Evolutionary conservation across 768 basidiomycete species (phyloP).

Genomic region (Leucocoprinus leucothites): DNA sequence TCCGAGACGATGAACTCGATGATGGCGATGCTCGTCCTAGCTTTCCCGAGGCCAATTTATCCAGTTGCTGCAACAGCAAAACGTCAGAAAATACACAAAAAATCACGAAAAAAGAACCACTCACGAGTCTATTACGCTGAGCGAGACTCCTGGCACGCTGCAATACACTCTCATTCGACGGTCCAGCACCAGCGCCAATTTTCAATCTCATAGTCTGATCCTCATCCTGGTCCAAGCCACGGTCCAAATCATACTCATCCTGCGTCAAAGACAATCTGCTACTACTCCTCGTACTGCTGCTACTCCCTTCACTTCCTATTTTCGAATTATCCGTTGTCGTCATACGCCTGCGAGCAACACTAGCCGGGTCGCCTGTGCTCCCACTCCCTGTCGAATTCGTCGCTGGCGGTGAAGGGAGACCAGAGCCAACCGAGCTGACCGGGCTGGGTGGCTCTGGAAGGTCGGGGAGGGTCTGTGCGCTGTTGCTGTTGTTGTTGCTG

Average conservation of each 20-base stretch:
- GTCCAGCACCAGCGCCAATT: constrained; percentile 39
- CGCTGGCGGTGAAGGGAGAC: constrained; percentile 79
- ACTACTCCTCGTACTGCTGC: constrained; percentile 27
- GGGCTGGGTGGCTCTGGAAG: constrained; percentile 74
- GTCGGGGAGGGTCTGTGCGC: constrained; percentile 46
- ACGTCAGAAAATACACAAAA: neutral
- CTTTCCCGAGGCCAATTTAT: constrained; percentile 5
- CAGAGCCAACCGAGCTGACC: constrained; percentile 47
- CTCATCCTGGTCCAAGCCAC: constrained; percentile 55
- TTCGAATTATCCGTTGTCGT: constrained; percentile 22
- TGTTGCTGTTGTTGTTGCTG: constrained; percentile 22
- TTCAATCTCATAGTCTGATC: constrained; percentile 60
- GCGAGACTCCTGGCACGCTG: constrained; percentile 69
- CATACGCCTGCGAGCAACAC: constrained; percentile 30
- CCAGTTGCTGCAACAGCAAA: constrained; percentile 16
- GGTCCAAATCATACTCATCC: constrained; percentile 39
- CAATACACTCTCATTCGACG: constrained; percentile 55
- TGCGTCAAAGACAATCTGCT: constrained; percentile 25
- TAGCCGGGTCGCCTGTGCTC: constrained; percentile 61
- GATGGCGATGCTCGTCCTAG: constrained; percentile 25
- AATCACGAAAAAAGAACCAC: constrained; percentile 24
- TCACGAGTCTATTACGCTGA: constrained; percentile 70
- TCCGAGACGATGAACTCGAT: constrained; percentile 27
- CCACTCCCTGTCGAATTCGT: constrained; percentile 85
- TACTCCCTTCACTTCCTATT: constrained; percentile 28